These are phyloP conservation scores for Aspergillus intermedius DNA, from an alignment of 2,329 filamentous ascomycete species.

Conservation along the genomic window DNA sequence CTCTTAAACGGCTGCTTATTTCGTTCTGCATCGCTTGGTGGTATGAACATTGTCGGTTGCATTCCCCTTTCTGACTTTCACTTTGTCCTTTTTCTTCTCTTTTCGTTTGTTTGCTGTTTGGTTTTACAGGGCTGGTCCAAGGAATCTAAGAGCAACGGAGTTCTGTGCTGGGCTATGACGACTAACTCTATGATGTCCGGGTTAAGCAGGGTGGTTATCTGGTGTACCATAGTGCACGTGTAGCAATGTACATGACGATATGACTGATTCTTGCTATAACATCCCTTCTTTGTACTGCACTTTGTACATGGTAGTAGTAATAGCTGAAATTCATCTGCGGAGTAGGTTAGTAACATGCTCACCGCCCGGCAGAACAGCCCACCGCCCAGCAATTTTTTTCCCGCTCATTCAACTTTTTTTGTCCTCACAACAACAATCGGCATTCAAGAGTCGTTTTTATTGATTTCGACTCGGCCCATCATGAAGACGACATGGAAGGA, in stretches of 20 bases:
- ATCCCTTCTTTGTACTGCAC: neutral
- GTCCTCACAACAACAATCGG: slow-evolving; percentile 13
- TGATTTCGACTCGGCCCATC: slow-evolving; percentile 27
- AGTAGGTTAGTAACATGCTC: slow-evolving; percentile 1
- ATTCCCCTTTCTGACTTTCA: slow-evolving; percentile 1
- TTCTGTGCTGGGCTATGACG: slow-evolving; percentile 21
- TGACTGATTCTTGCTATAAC: slow-evolving; percentile 1
- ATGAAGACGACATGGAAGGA: slow-evolving; percentile 59
- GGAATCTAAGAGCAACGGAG: slow-evolving; percentile 29
- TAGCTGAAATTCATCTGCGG: neutral
- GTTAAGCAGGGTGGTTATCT: slow-evolving; percentile 15
- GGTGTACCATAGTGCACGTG: slow-evolving; percentile 17
- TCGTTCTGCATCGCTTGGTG: slow-evolving; percentile 13
- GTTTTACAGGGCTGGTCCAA: slow-evolving; percentile 11
- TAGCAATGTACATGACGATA: slow-evolving; percentile 17
- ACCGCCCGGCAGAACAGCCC: slow-evolving; percentile 11
- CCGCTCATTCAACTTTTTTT: slow-evolving; percentile 15
- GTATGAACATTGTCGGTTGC: slow-evolving; percentile 12
- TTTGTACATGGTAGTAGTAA: neutral
- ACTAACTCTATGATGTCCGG: slow-evolving; percentile 12
- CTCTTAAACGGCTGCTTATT: slow-evolving; percentile 1
- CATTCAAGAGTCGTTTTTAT: slow-evolving; percentile 13
- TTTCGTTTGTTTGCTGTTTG: slow-evolving; percentile 8
- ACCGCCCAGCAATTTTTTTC: slow-evolving; percentile 9
- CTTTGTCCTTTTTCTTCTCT: slow-evolving; percentile 7